Percentiles rank a stretch among this genome's conserved stretches.
Evolutionary conservation across 2,329 filamentous ascomycete species (phyloP).

Genomic region (Westerdykella ornata): DNA sequence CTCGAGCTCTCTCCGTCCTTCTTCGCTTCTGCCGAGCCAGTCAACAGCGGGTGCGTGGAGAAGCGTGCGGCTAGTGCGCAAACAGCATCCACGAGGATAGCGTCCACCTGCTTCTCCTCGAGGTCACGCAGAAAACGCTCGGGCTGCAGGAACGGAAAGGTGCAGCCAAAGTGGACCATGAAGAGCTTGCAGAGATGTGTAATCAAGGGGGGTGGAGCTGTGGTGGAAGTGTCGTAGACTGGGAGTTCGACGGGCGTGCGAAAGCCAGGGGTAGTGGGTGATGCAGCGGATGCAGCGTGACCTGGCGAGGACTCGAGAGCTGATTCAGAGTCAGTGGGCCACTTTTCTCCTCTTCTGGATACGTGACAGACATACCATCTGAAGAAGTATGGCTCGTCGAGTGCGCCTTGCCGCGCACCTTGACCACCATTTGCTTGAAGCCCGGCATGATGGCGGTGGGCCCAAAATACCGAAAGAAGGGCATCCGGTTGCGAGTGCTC

Average conservation of each 20-base stretch:
- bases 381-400: conserved; percentile 55
- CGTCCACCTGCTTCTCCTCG: conserved; percentile 72
- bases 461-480: conserved; percentile 86
- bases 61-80: conserved; percentile 78
- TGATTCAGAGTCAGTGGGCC: conserved; percentile 5
- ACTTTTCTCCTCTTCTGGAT: conserved; percentile 5
- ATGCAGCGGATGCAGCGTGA: conserved; percentile 24
- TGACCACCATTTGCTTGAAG: conserved; percentile 87
- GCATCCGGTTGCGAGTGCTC: conserved; percentile 60
- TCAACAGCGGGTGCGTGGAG: conserved; percentile 54
- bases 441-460: conserved; percentile 86
- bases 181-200: conserved; percentile 72
- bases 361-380: conserved; percentile 27
- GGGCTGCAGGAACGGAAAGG: conserved; percentile 73
- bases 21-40: conserved; percentile 47
- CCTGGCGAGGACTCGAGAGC: conserved; percentile 32
- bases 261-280: conserved; percentile 34
- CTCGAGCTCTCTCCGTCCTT: conserved; percentile 18
- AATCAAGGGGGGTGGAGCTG: conserved; percentile 68
- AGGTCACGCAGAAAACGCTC: conserved; percentile 68
- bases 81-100: conserved; percentile 79
- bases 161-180: conserved; percentile 75
- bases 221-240: conserved; percentile 68
- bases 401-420: conserved; percentile 59
- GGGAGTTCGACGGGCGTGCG: conserved; percentile 48